Percentiles rank a stretch among this genome's conserved stretches.
Evolutionary conservation across 805 yeast species (phyloP).

Genomic region (Candida palmyrensis): DNA sequence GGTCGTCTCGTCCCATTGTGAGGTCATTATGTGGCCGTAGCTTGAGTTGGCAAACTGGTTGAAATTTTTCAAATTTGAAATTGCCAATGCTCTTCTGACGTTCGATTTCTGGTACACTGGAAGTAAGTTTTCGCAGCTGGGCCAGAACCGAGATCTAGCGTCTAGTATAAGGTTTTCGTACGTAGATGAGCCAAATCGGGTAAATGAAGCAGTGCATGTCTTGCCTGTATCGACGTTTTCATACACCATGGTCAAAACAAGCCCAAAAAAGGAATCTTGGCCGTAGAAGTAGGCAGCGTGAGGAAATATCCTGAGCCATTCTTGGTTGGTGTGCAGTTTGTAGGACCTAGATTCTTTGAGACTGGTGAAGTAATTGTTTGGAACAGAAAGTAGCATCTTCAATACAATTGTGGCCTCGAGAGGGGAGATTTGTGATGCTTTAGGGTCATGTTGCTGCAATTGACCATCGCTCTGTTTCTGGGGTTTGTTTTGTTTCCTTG

Average conservation of each 20-base stretch:
- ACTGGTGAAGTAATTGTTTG: too few relatives aligned
- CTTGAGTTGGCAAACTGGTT: slow-evolving; percentile 44
- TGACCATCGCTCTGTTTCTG: not conserved
- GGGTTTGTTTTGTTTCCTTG: not conserved
- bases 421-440: too few relatives aligned
- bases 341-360: too few relatives aligned
- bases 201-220: slow-evolving; percentile 51
- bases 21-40: slow-evolving; percentile 33
- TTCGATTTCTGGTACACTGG: slow-evolving; percentile 46
- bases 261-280: slow-evolving; percentile 43
- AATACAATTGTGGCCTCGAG: too few relatives aligned
- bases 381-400: too few relatives aligned
- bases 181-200: slow-evolving; percentile 62
- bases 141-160: slow-evolving; percentile 63
- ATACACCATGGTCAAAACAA: slow-evolving; percentile 45
- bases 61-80: slow-evolving; percentile 63
- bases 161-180: slow-evolving; percentile 55
- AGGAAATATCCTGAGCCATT: slow-evolving; percentile 42
- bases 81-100: slow-evolving; percentile 72
- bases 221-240: slow-evolving; percentile 41
- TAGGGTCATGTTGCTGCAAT: not conserved
- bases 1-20: slow-evolving; percentile 63
- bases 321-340: too few relatives aligned
- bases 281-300: slow-evolving; percentile 52
- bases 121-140: slow-evolving; percentile 68